Percentiles rank a stretch among this genome's conserved stretches.
These are phyloP conservation scores for Gynostemma pentaphyllum DNA, from an alignment of 306 rosid genomes.

Conservation along the genomic window DNA sequence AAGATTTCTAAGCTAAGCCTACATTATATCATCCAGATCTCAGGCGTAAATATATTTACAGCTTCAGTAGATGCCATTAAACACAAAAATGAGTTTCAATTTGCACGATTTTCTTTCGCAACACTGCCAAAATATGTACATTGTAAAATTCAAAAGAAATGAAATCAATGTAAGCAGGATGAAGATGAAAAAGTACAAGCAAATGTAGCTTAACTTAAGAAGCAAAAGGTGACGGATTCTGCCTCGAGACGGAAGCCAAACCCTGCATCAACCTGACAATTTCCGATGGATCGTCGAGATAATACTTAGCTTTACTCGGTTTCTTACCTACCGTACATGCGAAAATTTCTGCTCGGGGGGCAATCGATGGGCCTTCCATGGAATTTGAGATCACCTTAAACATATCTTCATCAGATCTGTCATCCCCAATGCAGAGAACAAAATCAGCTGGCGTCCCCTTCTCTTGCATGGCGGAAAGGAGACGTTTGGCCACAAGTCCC, in stretches of 20 bases:
- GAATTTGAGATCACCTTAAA: conserved; percentile 52
- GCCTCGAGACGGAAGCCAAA: conserved; percentile 57
- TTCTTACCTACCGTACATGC: conserved; percentile 55
- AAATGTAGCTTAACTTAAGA: neutral
- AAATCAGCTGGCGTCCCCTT: conserved; percentile 43
- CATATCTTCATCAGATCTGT: conserved; percentile 75
- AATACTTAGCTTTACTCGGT: conserved; percentile 64
- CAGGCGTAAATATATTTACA: neutral
- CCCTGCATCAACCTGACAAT: conserved; percentile 65
- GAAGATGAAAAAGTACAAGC: neutral
- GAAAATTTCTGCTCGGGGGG: conserved; percentile 48
- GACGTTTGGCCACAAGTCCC: conserved; percentile 54
- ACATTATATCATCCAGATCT: too few species aligned
- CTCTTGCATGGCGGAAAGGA: conserved; percentile 47
- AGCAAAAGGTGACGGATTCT: neutral
- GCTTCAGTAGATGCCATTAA: neutral
- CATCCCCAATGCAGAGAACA: conserved; percentile 64
- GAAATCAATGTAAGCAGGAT: neutral
- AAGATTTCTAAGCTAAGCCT: too few species aligned
- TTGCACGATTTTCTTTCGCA: neutral
- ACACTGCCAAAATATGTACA: neutral
- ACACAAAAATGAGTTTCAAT: neutral
- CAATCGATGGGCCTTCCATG: conserved; percentile 35
- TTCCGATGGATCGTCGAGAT: conserved; percentile 55
- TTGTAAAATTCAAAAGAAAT: neutral